A percentile compares a stretch with the other conserved stretches of the same genome.
Evolutionary conservation across 805 yeast species (phyloP).

Genomic region (Ogataea trehaloabstinens): DNA sequence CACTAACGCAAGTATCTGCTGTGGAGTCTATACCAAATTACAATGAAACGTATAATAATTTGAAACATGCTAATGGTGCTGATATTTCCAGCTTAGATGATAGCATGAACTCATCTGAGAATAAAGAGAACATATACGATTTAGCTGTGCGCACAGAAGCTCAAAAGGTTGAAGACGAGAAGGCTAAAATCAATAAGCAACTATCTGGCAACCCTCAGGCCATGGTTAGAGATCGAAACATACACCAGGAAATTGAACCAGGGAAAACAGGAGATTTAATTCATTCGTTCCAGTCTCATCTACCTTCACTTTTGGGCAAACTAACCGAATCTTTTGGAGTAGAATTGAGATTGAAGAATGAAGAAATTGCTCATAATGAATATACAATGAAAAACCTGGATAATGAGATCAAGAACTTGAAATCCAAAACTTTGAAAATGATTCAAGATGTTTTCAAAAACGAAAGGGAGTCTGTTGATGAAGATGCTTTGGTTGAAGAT

Average conservation of each 20-base stretch:
- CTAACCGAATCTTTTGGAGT: conserved; percentile 23
- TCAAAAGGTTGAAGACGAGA: conserved; percentile 2
- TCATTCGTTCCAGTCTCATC: conserved; percentile 16
- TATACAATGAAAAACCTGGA: conserved; percentile 40
- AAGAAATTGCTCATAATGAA: conserved; percentile 49
- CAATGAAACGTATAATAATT: neutral
- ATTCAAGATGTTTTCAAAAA: conserved; percentile 18
- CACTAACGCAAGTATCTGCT: neutral
- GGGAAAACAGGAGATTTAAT: conserved; percentile 12
- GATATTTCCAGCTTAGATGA: conserved; percentile 4
- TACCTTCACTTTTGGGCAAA: conserved; percentile 21
- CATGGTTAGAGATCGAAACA: neutral
- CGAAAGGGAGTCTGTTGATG: conserved; percentile 14
- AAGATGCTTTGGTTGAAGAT: conserved; percentile 18
- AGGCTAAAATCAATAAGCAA: neutral
- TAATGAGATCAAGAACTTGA: conserved; percentile 35
- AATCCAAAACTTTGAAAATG: conserved; percentile 18
- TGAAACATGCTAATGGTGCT: neutral
- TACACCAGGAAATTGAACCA: neutral
- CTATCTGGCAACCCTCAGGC: neutral
- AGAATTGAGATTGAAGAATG: conserved; percentile 43
- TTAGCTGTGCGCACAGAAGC: conserved; percentile 5
- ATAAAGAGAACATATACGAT: conserved; percentile 47
- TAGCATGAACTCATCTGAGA: conserved; percentile 38
- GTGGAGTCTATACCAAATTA: neutral